Percentiles rank a stretch among this genome's conserved stretches.
Conservation (phyloP, 257 asterid species). For the Ilex aquifolium region DNA sequence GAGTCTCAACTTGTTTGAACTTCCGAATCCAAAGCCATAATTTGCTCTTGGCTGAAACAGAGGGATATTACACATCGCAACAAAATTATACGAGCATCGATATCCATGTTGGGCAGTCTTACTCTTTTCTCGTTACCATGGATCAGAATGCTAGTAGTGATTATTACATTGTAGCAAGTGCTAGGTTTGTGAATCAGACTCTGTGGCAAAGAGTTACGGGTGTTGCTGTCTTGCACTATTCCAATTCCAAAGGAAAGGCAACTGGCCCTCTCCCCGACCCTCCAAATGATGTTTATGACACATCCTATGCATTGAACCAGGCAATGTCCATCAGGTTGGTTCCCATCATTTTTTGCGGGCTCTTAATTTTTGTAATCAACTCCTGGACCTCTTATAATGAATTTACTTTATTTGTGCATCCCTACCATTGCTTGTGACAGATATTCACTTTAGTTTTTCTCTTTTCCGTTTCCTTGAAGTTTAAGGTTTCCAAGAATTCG, state of each 20-base stretch:
- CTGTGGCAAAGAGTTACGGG: conserved; percentile 91
- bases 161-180: conserved; percentile 88
- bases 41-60: conserved; percentile 85
- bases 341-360: too few relatives aligned
- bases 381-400: too few relatives aligned
- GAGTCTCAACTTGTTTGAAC: conserved; percentile 78
- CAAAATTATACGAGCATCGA: conserved; percentile 74
- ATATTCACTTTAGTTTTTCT: too few relatives aligned
- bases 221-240: conserved; percentile 79
- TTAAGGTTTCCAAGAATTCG: too few relatives aligned
- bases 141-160: conserved; percentile 98
- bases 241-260: conserved; percentile 69
- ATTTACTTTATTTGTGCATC: too few relatives aligned
- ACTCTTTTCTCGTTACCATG: conserved; percentile 70
- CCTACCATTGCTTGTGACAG: too few relatives aligned
- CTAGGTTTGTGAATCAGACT: conserved; percentile 84
- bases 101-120: conserved; percentile 93
- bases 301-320: conserved; percentile 63
- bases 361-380: too few relatives aligned
- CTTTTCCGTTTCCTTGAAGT: too few relatives aligned
- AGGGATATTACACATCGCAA: conserved; percentile 82
- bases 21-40: conserved; percentile 85
- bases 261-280: conserved; percentile 90
- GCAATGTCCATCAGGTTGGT: conserved; percentile 79
- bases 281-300: conserved; percentile 63